Conservation (phyloP, 495 filamentous ascomycete genomes). For the Lindgomyces ingoldianus region DNA sequence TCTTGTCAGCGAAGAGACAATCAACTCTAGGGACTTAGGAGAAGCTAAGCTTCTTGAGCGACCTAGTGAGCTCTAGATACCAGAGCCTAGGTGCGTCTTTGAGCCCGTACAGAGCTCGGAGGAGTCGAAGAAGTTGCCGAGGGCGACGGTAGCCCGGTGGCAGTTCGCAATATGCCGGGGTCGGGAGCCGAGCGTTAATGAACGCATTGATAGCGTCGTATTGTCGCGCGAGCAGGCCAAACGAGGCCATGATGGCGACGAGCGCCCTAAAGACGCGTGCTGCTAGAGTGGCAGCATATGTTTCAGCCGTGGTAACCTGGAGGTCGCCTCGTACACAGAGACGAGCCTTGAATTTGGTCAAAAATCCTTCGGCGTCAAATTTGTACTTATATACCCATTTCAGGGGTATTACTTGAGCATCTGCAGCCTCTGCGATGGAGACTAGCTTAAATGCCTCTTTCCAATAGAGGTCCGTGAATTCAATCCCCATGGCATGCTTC, state of each 20-base stretch:
- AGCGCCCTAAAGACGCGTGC: not conserved
- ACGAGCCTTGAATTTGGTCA: slow-evolving; percentile 41
- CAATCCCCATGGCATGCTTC: too few relatives aligned
- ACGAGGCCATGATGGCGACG: not conserved
- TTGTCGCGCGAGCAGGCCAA: not conserved
- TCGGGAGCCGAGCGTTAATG: slow-evolving; percentile 23
- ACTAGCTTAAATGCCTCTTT: too few relatives aligned
- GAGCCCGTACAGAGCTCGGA: not conserved
- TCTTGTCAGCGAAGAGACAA: not conserved
- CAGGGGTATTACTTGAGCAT: not conserved
- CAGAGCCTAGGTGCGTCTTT: too few relatives aligned
- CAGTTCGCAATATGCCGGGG: not conserved
- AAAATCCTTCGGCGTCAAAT: slow-evolving; percentile 14
- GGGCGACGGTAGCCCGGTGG: not conserved
- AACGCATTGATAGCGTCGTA: slow-evolving; percentile 43
- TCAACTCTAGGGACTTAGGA: not conserved
- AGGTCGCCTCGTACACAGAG: slow-evolving; percentile 44
- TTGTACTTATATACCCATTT: not conserved
- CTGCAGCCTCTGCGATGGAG: too few relatives aligned
- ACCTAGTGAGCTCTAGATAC: slow-evolving; percentile 5
- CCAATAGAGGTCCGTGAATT: too few relatives aligned
- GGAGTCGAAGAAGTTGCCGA: not conserved
- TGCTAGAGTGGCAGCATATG: too few relatives aligned
- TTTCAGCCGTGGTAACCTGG: slow-evolving; percentile 20
- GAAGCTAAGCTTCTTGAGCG: not conserved